Percentiles rank a stretch among this genome's conserved stretches.
These are phyloP conservation scores for Sanghuangporus baumii DNA, from an alignment of 1,284 basidiomycete genomes.

Conservation along the genomic window DNA sequence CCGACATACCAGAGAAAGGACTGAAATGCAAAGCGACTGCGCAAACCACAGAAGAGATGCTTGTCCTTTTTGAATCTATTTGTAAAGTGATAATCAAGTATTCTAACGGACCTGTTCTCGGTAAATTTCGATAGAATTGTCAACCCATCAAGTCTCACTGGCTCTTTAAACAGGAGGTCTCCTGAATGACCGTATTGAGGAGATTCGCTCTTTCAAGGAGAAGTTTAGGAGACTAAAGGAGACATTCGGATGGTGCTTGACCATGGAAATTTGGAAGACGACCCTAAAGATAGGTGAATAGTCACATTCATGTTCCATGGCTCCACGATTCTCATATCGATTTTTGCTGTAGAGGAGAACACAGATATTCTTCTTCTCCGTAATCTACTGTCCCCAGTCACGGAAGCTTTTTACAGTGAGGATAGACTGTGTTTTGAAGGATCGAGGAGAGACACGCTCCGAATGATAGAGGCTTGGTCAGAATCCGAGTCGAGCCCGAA, in stretches of 20 bases:
- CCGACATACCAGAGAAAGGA: background rate
- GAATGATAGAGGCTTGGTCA: background rate
- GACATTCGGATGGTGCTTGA: background rate
- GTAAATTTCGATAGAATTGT: background rate
- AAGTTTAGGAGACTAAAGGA: background rate
- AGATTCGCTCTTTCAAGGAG: background rate
- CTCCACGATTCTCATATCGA: background rate
- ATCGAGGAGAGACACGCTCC: background rate
- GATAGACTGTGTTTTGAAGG: background rate
- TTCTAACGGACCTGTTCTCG: background rate
- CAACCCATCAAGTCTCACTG: background rate
- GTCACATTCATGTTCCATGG: background rate
- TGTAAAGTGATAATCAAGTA: background rate
- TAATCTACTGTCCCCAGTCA: background rate
- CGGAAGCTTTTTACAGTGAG: background rate
- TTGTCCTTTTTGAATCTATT: background rate
- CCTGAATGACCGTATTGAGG: background rate
- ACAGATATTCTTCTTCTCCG: background rate
- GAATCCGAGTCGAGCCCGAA: slow-evolving; percentile 10
- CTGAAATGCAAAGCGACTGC: background rate
- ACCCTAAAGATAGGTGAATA: background rate
- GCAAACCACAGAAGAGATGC: background rate
- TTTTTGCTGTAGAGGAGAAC: background rate
- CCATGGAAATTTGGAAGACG: background rate
- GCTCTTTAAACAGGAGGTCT: background rate